Base-by-base conservation (phyloP, 2,329 filamentous ascomycete genomes). In the Cladosporium sp. region DNA sequence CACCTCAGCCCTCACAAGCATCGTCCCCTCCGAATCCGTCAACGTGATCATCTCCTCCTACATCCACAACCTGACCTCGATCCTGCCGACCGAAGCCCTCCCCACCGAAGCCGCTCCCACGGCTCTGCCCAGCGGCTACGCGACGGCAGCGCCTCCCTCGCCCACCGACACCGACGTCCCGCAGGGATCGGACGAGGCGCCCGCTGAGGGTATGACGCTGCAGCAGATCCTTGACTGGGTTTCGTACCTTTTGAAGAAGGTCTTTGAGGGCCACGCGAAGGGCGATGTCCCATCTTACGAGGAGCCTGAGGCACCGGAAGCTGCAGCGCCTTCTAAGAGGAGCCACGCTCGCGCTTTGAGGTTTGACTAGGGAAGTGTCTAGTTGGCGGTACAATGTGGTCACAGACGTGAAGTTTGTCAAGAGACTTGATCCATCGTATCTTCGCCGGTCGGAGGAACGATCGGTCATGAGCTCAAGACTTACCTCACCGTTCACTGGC, bases 201-300 rank as follows among this genome's bases (percentile, higher is more conserved):
- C 49, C 1, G 39, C 47, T 18, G 18, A 53, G 15, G 57, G 56
- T 29, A 48, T 58, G 49, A 58, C 48, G 8, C 45, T 62, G 11
- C 32, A 52, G 38, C 38, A 61, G 22, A 48, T 57, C 41, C 50
- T 62, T 13, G 56, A 56, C 17, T 61, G 60, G 60, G 56, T 61
- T 38, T 41, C 48, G 24, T 59, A 55, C 43, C 24, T 58, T 12
- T 20, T 57, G 4, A 45, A 51, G 42, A 43, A 50, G 47, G 37
- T 15, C 7, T 48, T 48, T 37, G 36, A 48, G 17, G 36, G 45
- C 12, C 45, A 48, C 37, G 39, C 24, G 3, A 32, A 48, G 36
- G 45, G 36, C 19, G 45, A 40, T 12, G n/a, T n/a, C 13, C 32
- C 32, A n/a, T 15, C 13, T n/a, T n/a, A 7, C 12, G 13, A 36